Percentiles rank a stretch among this genome's conserved stretches.
Conservation (phyloP, 1,139 yeast genomes). For the Hemisphaericaspora xylanilytica region DNA sequence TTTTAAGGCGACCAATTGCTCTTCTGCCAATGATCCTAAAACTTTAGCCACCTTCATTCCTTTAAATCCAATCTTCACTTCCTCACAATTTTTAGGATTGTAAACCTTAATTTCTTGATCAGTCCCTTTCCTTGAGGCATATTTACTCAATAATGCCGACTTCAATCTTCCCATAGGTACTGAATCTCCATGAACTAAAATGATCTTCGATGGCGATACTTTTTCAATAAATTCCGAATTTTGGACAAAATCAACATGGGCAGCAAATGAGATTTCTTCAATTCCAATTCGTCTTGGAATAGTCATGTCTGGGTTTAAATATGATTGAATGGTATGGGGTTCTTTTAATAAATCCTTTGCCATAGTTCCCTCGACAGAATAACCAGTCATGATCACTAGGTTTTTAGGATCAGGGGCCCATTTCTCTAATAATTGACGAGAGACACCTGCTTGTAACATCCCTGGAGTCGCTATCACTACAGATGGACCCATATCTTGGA, state of each 20-base stretch:
- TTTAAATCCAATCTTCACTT: conserved; percentile 70
- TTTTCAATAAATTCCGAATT: conserved; percentile 87
- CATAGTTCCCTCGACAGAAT: conserved; percentile 97
- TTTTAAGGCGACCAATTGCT: conserved; percentile 36
- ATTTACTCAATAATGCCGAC: conserved; percentile 87
- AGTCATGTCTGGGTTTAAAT: conserved; percentile 71
- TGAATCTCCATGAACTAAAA: conserved; percentile 96
- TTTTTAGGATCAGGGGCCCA: conserved; percentile 98
- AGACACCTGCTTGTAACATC: conserved; percentile 94
- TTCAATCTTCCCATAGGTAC: conserved; percentile 97
- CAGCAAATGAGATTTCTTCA: conserved; percentile 98
- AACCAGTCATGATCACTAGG: conserved; percentile 86
- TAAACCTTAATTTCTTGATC: conserved; percentile 89
- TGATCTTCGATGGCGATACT: conserved; percentile 78
- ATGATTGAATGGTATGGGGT: conserved; percentile 84
- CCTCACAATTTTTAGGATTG: conserved; percentile 91
- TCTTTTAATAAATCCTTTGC: conserved; percentile 87
- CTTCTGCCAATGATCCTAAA: conserved; percentile 70
- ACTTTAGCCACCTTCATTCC: conserved; percentile 87
- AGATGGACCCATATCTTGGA: conserved; percentile 93
- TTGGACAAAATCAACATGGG: conserved; percentile 96
- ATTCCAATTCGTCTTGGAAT: conserved; percentile 85
- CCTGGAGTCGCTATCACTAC: conserved; percentile 98
- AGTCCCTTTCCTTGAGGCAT: conserved; percentile 76
- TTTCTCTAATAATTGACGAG: conserved; percentile 83